A percentile compares a stretch with the other conserved stretches of the same genome.
Evolutionary conservation across 1,139 yeast genomes (phyloP).

Genomic region (Geotrichum histeridarum): DNA sequence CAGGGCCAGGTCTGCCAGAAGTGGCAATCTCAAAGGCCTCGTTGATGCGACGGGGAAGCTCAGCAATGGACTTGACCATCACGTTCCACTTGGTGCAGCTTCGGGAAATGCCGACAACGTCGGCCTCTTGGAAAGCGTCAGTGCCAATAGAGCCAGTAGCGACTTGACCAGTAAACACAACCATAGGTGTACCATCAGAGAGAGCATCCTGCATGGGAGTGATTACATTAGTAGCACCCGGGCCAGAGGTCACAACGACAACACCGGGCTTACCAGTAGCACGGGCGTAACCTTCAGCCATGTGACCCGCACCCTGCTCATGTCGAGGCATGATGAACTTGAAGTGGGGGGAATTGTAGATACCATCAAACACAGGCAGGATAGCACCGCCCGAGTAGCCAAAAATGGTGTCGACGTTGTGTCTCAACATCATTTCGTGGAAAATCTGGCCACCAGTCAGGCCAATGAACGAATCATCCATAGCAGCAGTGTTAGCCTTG

Average conservation of each 20-base stretch:
- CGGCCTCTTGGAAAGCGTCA: slow-evolving; percentile 99
- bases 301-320: slow-evolving; percentile 99
- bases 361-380: slow-evolving; percentile 94
- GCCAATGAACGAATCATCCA: slow-evolving; percentile 58
- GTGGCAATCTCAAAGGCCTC: slow-evolving; percentile 97
- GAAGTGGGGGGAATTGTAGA: slow-evolving; percentile 83
- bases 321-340: slow-evolving; percentile 90
- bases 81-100: slow-evolving; percentile 99
- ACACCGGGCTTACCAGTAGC: slow-evolving; percentile 98
- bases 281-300: slow-evolving; percentile 98
- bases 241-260: slow-evolving; percentile 96
- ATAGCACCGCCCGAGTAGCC: slow-evolving; percentile 99
- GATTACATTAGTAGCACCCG: slow-evolving; percentile 97
- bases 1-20: slow-evolving; percentile 97
- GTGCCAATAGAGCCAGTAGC: slow-evolving; percentile 94
- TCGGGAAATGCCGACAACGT: slow-evolving; percentile 91
- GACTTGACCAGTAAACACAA: slow-evolving; percentile 97
- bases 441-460: slow-evolving; percentile 95
- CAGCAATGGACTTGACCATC: slow-evolving; percentile 92
- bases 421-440: slow-evolving; percentile 97
- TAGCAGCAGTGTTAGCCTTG: slow-evolving; percentile 20
- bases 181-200: slow-evolving; percentile 94
- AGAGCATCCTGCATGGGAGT: slow-evolving; percentile 98
- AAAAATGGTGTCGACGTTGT: slow-evolving; percentile 87
- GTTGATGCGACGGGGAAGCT: slow-evolving; percentile 89